phyloP scores from a whole-genome alignment of 2,329 filamentous ascomycete species.

The Sporothrix sp. region DNA sequence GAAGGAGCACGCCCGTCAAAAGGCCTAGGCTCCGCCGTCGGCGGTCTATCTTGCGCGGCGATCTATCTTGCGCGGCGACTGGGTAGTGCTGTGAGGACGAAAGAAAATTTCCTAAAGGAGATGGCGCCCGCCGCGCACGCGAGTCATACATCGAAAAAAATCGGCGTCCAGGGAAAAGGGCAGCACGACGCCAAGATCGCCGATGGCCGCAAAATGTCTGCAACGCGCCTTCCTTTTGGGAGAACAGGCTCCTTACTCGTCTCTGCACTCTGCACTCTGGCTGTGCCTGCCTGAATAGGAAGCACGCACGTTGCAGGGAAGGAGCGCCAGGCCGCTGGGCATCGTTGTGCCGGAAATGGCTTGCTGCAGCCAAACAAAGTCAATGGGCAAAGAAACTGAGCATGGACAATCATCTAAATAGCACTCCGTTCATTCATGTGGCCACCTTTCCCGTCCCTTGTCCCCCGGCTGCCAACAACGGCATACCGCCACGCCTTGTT shows the following conservation, averaged over 20 bases:
- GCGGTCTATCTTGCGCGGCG: too few relatives aligned
- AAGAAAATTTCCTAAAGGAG: constrained; percentile 6
- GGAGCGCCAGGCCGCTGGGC: too few relatives aligned
- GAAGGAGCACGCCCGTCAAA: too few relatives aligned
- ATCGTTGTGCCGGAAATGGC: too few relatives aligned
- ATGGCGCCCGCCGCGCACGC: not conserved
- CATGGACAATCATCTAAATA: constrained; percentile 4
- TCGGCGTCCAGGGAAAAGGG: not conserved
- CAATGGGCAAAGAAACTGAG: not conserved
- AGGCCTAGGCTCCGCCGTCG: too few relatives aligned
- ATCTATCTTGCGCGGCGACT: not conserved
- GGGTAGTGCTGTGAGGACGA: too few relatives aligned
- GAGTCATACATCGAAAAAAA: constrained; percentile 2
- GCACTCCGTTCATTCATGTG: not conserved
- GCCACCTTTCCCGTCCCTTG: too few relatives aligned
- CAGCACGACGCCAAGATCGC: not conserved
- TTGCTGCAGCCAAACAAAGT: too few relatives aligned
- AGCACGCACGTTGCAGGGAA: not conserved
- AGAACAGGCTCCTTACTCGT: not conserved
- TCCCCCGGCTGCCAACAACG: too few relatives aligned
- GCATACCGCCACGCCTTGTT: too few relatives aligned
- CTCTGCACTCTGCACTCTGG: not conserved
- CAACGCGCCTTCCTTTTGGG: not conserved
- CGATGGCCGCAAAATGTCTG: not conserved
- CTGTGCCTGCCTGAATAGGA: constrained; percentile 4